Conservation (phyloP, 352 stramenopile genomes). For the Phytophthora crassamura region DNA sequence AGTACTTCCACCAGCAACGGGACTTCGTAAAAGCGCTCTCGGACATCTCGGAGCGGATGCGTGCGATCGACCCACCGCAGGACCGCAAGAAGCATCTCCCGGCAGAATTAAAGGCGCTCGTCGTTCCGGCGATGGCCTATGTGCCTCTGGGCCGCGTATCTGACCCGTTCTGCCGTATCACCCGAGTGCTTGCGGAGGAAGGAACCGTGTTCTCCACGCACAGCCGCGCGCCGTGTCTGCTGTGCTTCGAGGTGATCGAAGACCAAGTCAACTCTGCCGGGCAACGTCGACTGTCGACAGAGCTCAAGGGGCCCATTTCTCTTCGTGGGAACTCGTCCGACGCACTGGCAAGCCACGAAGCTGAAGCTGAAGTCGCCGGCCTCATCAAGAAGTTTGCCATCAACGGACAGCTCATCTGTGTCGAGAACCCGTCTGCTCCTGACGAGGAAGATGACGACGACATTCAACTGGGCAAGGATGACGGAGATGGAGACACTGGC, state of each 20-base stretch:
- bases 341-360: conserved; percentile 45
- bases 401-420: conserved; percentile 62
- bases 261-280: conserved; percentile 71
- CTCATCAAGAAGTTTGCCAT: conserved; percentile 68
- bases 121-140: conserved; percentile 77
- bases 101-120: conserved; percentile 45
- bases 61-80: conserved; percentile 59
- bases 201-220: conserved; percentile 86
- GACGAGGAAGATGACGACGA: conserved; percentile 52
- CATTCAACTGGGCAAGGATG: conserved; percentile 17
- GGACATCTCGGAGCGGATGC: conserved; percentile 82
- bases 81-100: conserved; percentile 75
- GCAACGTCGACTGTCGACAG: conserved; percentile 42
- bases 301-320: neutral
- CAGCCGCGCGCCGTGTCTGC: conserved; percentile 69
- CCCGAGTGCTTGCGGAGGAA: conserved; percentile 71
- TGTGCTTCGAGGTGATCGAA: conserved; percentile 85
- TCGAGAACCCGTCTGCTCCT: conserved; percentile 38
- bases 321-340: conserved; percentile 23
- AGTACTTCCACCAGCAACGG: conserved; percentile 81
- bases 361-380: conserved; percentile 52
- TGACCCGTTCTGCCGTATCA: conserved; percentile 73
- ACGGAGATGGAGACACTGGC: conserved; percentile 5
- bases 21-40: conserved; percentile 76
- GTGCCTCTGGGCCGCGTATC: conserved; percentile 76